Evolutionary conservation across 768 basidiomycete genomes (phyloP), one percentile per base, ranked within the genome.

Genomic region (Suillus luteus): DNA sequence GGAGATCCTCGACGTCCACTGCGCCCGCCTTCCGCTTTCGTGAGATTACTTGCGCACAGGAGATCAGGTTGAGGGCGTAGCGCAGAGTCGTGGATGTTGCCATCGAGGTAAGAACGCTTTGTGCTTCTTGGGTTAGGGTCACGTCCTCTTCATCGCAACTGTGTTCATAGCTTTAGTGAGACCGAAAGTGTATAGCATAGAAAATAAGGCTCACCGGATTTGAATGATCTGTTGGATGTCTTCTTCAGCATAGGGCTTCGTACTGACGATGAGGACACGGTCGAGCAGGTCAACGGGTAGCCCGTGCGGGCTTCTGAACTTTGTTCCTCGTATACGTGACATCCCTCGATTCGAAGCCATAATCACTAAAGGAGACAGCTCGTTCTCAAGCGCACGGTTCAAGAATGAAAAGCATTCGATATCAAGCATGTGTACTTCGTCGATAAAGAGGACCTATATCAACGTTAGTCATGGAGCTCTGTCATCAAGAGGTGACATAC

Each of bases 381-480:
- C 96, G 65, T 89, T 89, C 74, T 99, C 96, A 55, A 99, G 82
- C 2, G 96, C 96, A 40, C 96, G 88, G 75, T 99, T 99, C 64
- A 99, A 82, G 84, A 96, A 99, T 8, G 96, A 97, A 82, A 99
- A 99, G 73, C 96, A 98, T 75, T 99, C 96, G 66, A 99, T 98
- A 76, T 99, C 96, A 68, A 99, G 88, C 96, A 99, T 99, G 82
- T 99, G 96, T 14, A 98, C 96, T 79, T 98, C 96, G 77, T 99
- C 96, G 69, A 98, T 97, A 81, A 98, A 98, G 14, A 97, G 82
- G n/a, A 97, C 93, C 93, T 96, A 69, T 14, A 46, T 22, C 19
- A 27, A 4, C 31, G 22, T 40, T 22, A 17, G 57, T 62, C 37
- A 8, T 19, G 10, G 31, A 31, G 3, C 2, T 0, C 19, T 62